Evolutionary conservation across 1,284 basidiomycete genomes (phyloP).

Genomic region (Trametes hirsuta): DNA sequence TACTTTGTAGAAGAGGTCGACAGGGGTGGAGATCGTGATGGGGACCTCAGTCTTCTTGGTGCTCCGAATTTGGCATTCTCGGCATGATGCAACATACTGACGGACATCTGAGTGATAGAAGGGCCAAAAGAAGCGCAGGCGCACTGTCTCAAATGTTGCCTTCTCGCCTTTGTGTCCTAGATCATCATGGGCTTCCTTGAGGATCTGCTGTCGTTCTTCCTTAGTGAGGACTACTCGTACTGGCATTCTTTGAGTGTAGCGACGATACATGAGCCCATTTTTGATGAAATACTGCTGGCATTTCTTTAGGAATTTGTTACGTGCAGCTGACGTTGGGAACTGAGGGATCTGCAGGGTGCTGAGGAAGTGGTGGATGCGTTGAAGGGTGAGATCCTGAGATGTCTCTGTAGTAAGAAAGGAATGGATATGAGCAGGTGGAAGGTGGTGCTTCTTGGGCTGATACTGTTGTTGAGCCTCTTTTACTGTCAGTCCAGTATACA

Average conservation of each 20-base stretch:
- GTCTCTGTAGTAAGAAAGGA: not conserved
- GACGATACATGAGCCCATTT: conserved; percentile 1
- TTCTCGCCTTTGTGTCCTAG: conserved; percentile 27
- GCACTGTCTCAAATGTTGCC: conserved; percentile 16
- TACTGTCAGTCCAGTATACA: not conserved
- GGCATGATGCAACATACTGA: not conserved
- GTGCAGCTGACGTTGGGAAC: not conserved
- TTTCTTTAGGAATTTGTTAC: conserved; percentile 11
- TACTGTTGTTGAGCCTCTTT: not conserved
- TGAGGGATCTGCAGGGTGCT: not conserved
- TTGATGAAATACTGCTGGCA: conserved; percentile 15
- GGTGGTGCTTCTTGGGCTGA: not conserved
- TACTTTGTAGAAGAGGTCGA: not conserved
- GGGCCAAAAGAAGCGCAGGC: not conserved
- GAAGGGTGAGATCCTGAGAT: not conserved
- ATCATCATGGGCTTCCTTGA: conserved; percentile 23
- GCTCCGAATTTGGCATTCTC: conserved; percentile 16
- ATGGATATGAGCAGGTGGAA: too few species aligned
- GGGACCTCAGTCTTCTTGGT: not conserved
- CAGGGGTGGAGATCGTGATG: not conserved
- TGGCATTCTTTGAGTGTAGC: conserved; percentile 17
- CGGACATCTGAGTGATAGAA: not conserved
- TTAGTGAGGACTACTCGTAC: conserved; percentile 5
- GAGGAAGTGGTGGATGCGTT: conserved; percentile 6
- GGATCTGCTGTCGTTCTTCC: not conserved